phyloP scores from a whole-genome alignment of 1,284 basidiomycete species.

The Leccinum subrobustum region DNA sequence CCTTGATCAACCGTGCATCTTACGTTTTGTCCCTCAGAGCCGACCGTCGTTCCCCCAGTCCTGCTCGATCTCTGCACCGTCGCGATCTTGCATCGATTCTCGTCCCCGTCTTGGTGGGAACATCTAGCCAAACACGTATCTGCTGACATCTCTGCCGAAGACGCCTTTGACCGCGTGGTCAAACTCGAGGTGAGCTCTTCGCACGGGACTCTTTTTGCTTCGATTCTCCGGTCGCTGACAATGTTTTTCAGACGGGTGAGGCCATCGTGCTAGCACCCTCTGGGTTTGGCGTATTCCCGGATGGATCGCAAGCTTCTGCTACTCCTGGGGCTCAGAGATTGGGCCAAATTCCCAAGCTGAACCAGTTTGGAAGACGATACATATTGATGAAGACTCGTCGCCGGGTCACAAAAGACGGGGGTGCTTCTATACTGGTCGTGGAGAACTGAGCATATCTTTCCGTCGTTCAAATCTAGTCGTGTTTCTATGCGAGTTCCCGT shows the following conservation, averaged over 20 bases:
- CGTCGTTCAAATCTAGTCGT: neutral
- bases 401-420: slow-evolving; percentile 62
- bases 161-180: slow-evolving; percentile 67
- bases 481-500: neutral
- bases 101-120: slow-evolving; percentile 71
- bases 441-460: slow-evolving; percentile 18
- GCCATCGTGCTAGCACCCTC: slow-evolving; percentile 64
- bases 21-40: slow-evolving; percentile 44
- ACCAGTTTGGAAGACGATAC: slow-evolving; percentile 53
- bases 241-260: slow-evolving; percentile 53
- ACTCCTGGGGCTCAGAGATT: slow-evolving; percentile 12
- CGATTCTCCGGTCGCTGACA: neutral
- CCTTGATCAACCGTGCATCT: neutral
- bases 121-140: slow-evolving; percentile 67
- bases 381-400: slow-evolving; percentile 57
- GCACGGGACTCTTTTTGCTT: neutral
- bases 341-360: slow-evolving; percentile 27
- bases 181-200: slow-evolving; percentile 50
- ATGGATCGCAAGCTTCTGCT: slow-evolving; percentile 12
- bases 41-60: slow-evolving; percentile 66
- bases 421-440: slow-evolving; percentile 56
- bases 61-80: slow-evolving; percentile 68
- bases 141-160: slow-evolving; percentile 52
- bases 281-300: slow-evolving; percentile 47
- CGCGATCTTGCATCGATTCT: slow-evolving; percentile 67